Evolutionary conservation across 306 rosid species (phyloP).

Genomic region (Vachellia pachyceras): DNA sequence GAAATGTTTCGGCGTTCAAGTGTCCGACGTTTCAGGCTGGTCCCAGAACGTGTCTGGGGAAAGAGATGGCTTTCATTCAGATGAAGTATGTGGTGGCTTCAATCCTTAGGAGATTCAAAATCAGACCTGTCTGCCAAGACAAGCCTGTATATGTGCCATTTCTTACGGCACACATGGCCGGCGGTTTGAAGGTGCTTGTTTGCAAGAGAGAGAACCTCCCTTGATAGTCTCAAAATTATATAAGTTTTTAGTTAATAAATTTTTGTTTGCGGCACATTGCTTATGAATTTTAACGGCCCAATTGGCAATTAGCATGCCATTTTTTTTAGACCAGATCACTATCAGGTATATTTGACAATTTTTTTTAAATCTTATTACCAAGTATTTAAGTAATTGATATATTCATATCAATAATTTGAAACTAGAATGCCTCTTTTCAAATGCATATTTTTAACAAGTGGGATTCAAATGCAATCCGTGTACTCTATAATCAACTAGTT

Average conservation of each 20-base stretch:
- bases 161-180: constrained; percentile 92
- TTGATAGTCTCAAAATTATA: neutral
- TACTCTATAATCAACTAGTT: too few species aligned
- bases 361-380: too few species aligned
- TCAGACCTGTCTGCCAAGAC: constrained; percentile 49
- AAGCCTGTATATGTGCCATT: constrained; percentile 75
- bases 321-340: too few species aligned
- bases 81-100: constrained; percentile 83
- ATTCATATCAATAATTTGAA: too few species aligned
- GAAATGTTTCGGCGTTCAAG: constrained; percentile 61
- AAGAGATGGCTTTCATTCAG: constrained; percentile 86
- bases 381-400: too few species aligned
- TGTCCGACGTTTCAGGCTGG: constrained; percentile 91
- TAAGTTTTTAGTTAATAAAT: neutral
- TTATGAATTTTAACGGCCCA: neutral
- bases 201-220: constrained; percentile 52
- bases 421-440: too few species aligned
- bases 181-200: constrained; percentile 70
- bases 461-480: too few species aligned
- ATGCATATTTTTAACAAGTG: too few species aligned
- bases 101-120: constrained; percentile 54
- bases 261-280: constrained; percentile 29
- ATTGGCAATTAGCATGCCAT: constrained; percentile 27
- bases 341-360: too few species aligned
- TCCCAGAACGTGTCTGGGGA: constrained; percentile 89